These are phyloP conservation scores for Alternaria incomplexa DNA, from an alignment of 2,329 filamentous ascomycete species.

Conservation along the genomic window DNA sequence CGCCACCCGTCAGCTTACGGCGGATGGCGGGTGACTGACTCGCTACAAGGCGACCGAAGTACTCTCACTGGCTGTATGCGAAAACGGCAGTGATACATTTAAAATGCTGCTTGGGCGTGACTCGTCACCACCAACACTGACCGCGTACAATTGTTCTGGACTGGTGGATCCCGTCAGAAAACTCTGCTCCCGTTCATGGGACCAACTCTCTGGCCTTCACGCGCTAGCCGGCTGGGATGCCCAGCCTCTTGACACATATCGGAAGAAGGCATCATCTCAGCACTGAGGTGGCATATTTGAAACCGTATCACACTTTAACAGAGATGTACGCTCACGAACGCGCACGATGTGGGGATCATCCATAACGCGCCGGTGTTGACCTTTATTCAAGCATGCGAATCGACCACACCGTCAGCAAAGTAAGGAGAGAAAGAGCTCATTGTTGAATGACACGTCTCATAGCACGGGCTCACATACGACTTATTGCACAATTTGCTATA, in stretches of 20 bases:
- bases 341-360: not conserved
- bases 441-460: not conserved
- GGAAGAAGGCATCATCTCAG: not conserved
- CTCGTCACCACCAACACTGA: not conserved
- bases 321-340: not conserved
- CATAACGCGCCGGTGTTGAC: not conserved
- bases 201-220: not conserved
- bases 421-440: not conserved
- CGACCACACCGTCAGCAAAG: not conserved
- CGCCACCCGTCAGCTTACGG: constrained; percentile 1
- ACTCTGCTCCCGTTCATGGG: not conserved
- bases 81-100: not conserved
- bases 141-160: not conserved
- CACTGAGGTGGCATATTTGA: not conserved
- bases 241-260: not conserved
- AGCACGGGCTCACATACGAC: not conserved
- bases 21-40: not conserved
- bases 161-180: not conserved
- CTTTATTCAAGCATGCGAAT: not conserved
- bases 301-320: not conserved
- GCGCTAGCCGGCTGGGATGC: not conserved
- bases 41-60: not conserved
- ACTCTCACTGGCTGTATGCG: not conserved
- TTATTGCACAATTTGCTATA: not conserved
- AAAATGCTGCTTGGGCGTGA: not conserved